Evolutionary conservation across 495 filamentous ascomycete genomes (phyloP).

Genomic region (Penicillium flavigenum): DNA sequence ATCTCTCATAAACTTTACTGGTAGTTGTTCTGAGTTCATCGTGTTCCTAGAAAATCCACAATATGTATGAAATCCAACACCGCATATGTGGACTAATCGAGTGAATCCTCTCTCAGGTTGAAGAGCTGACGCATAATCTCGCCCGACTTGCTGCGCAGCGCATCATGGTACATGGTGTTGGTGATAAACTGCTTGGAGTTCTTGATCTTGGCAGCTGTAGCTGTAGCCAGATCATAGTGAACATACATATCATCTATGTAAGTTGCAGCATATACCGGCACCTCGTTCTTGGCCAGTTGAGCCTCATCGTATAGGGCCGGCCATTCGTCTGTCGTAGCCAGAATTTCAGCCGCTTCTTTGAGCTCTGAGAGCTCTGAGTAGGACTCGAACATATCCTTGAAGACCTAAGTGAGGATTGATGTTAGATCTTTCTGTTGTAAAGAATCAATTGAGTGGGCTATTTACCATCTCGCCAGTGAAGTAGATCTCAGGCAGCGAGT

Average conservation of each 20-base stretch:
- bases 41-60: not conserved
- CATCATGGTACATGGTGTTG: conserved; percentile 85
- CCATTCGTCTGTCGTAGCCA: conserved; percentile 71
- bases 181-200: conserved; percentile 80
- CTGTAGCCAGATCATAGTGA: conserved; percentile 66
- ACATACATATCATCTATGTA: conserved; percentile 97
- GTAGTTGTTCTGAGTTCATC: not conserved
- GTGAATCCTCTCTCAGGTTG: conserved; percentile 65
- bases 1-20: not conserved
- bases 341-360: conserved; percentile 61
- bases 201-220: conserved; percentile 73
- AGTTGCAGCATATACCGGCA: conserved; percentile 85
- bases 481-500: conserved; percentile 56
- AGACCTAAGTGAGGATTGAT: conserved; percentile 48
- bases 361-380: conserved; percentile 69
- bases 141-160: conserved; percentile 65
- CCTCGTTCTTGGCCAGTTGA: conserved; percentile 71
- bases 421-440: conserved; percentile 6
- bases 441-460: not conserved
- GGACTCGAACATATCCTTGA: conserved; percentile 73
- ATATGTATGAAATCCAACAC: not conserved
- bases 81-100: conserved; percentile 53
- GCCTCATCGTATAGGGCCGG: conserved; percentile 70
- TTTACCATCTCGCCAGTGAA: conserved; percentile 89
- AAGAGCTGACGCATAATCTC: conserved; percentile 73